phyloP scores from a whole-genome alignment of 129 eudicot species.

The Flaveria ramosissima region DNA sequence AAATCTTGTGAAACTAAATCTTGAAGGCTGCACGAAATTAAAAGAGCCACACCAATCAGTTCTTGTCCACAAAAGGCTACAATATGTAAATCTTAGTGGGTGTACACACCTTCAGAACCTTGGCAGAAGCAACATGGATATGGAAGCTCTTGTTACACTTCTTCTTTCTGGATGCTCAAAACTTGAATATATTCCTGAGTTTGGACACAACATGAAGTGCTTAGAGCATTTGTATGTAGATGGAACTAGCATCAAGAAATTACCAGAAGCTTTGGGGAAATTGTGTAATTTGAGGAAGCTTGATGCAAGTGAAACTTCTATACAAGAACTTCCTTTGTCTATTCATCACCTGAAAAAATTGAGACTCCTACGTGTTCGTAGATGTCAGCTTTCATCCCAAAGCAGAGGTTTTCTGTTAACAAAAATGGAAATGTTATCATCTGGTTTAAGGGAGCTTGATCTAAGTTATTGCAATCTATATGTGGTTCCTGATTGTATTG shows the following conservation, averaged over 20 bases:
- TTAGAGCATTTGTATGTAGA: slow-evolving; percentile 8
- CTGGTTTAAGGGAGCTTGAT: slow-evolving; percentile 13
- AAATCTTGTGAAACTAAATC: slow-evolving; percentile 14
- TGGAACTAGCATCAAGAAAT: slow-evolving; percentile 16
- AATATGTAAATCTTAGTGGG: slow-evolving; percentile 12
- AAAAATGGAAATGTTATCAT: neutral
- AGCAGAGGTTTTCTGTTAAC: neutral
- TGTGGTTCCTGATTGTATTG: slow-evolving; percentile 21
- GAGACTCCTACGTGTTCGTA: neutral
- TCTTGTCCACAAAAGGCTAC: slow-evolving; percentile 1
- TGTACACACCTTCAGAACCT: slow-evolving; percentile 18
- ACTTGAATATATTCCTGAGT: slow-evolving; percentile 22
- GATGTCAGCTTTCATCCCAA: slow-evolving; percentile 5
- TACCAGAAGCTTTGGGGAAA: slow-evolving; percentile 26
- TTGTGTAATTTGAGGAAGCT: slow-evolving; percentile 14
- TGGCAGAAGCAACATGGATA: slow-evolving; percentile 16
- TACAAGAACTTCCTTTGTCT: slow-evolving; percentile 15
- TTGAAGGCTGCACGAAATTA: slow-evolving; percentile 16
- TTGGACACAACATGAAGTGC: slow-evolving; percentile 19
- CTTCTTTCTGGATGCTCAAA: slow-evolving; percentile 25
- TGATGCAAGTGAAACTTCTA: slow-evolving; percentile 20
- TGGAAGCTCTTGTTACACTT: slow-evolving; percentile 27
- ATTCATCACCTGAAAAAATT: neutral
- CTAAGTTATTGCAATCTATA: slow-evolving; percentile 25
- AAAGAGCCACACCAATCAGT: slow-evolving; percentile 22